These are phyloP conservation scores for Colletotrichum agaves DNA, from an alignment of 2,329 filamentous ascomycete genomes.

Conservation along the genomic window DNA sequence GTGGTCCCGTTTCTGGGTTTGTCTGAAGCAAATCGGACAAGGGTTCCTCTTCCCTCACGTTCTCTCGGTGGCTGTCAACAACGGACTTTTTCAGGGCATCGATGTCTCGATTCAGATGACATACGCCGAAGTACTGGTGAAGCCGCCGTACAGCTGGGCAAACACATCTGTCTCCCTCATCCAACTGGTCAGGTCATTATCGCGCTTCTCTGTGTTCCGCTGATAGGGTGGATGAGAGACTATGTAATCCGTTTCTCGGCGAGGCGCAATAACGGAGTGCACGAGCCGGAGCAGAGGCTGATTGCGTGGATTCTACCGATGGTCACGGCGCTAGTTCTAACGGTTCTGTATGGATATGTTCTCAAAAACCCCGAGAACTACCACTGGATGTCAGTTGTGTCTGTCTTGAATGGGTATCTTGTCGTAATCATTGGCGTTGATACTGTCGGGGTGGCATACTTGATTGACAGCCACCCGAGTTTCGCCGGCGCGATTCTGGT, in stretches of 20 bases:
- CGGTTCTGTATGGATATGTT: constrained; percentile 31
- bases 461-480: constrained; percentile 31
- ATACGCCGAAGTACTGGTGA: constrained; percentile 29
- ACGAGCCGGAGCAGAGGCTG: constrained; percentile 54
- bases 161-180: constrained; percentile 34
- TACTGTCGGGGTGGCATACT: constrained; percentile 28
- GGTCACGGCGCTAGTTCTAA: constrained; percentile 24
- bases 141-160: constrained; percentile 34
- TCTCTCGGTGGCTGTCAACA: constrained; percentile 34
- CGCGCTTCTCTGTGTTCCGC: constrained; percentile 23
- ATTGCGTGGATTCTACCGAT: constrained; percentile 31
- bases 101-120: constrained; percentile 34
- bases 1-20: constrained; percentile 13
- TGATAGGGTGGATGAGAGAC: constrained; percentile 35
- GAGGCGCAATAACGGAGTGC: constrained; percentile 52
- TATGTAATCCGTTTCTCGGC: constrained; percentile 41
- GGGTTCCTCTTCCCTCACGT: constrained; percentile 35
- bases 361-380: constrained; percentile 20
- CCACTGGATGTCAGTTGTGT: constrained; percentile 35
- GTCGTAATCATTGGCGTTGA: constrained; percentile 28
- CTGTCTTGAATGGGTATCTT: constrained; percentile 24
- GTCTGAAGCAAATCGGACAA: constrained; percentile 27
- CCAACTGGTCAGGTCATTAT: constrained; percentile 24
- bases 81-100: constrained; percentile 34
- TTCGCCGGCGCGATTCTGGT: constrained; percentile 28